phyloP scores from a whole-genome alignment of 768 basidiomycete genomes.

The Tulasnella sp. region DNA sequence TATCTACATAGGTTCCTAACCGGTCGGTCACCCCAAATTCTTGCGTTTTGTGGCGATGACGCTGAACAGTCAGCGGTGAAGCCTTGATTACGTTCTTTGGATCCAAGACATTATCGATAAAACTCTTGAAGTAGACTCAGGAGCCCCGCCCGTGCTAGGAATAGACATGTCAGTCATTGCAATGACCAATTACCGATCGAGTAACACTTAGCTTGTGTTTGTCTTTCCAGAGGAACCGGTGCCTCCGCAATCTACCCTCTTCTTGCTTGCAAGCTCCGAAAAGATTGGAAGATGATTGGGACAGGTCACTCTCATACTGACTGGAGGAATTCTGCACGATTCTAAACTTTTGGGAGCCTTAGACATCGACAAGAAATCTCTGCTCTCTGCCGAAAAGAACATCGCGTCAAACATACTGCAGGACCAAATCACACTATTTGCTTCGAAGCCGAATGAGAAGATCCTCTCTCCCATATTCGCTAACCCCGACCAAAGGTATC shows the following conservation, averaged over 20 bases:
- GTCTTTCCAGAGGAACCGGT: conserved; percentile 69
- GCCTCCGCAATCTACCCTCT: conserved; percentile 88
- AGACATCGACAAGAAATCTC: conserved; percentile 73
- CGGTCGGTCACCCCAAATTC: conserved; percentile 44
- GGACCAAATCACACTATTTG: conserved; percentile 49
- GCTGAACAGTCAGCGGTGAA: conserved; percentile 36
- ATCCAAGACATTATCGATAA: conserved; percentile 60
- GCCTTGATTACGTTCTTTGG: conserved; percentile 86
- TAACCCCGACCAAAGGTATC: conserved; percentile 20
- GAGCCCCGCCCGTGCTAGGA: conserved; percentile 43
- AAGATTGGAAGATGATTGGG: conserved; percentile 58
- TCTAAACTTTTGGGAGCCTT: neutral
- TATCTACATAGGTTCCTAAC: conserved; percentile 58
- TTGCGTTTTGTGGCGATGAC: neutral
- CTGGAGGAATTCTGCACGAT: too few species aligned
- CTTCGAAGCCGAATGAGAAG: conserved; percentile 40
- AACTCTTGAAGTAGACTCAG: conserved; percentile 31
- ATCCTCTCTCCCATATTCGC: conserved; percentile 49
- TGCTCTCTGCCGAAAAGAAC: conserved; percentile 54
- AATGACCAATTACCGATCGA: neutral
- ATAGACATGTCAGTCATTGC: conserved; percentile 63
- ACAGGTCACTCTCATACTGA: conserved; percentile 51
- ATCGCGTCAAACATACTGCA: conserved; percentile 55
- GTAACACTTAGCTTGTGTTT: neutral
- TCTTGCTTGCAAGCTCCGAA: conserved; percentile 55